A percentile compares a stretch with the other conserved stretches of the same genome.
These are phyloP conservation scores for Elaeis guineensis DNA, from an alignment of 176 grass and related monocot genomes.

Conservation along the genomic window DNA sequence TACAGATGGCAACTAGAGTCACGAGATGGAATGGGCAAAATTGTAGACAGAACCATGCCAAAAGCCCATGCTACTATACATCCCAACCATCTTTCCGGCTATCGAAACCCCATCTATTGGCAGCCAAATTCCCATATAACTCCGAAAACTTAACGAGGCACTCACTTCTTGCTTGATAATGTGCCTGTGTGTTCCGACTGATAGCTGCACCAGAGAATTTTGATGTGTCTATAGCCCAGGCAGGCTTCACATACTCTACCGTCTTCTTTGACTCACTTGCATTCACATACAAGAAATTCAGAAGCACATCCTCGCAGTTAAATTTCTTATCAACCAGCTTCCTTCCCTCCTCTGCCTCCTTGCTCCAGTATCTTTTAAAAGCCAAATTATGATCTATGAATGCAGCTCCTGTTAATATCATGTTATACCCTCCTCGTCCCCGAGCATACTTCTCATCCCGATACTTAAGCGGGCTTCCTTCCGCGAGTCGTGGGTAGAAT, in stretches of 20 bases:
- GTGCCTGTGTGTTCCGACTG: conserved; percentile 58
- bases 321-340: conserved; percentile 49
- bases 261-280: conserved; percentile 37
- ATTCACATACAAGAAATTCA: conserved; percentile 89
- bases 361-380: conserved; percentile 72
- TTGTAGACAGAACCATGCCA: too few species aligned
- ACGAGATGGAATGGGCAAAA: too few species aligned
- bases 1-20: too few species aligned
- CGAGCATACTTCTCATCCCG: conserved; percentile 52
- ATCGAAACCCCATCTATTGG: conserved; percentile 45
- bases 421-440: conserved; percentile 53
- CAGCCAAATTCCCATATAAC: conserved; percentile 66
- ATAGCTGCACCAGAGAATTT: conserved; percentile 88
- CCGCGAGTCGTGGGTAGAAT: conserved; percentile 73
- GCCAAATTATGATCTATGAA: conserved; percentile 81
- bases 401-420: conserved; percentile 86
- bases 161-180: conserved; percentile 66
- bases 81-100: conserved; percentile 74
- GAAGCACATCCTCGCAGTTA: conserved; percentile 83
- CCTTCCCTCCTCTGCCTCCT: conserved; percentile 50
- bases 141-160: conserved; percentile 63
- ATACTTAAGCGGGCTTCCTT: conserved; percentile 56
- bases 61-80: conserved; percentile 28
- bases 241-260: conserved; percentile 82
- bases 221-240: conserved; percentile 90